phyloP scores from a whole-genome alignment of 2,329 filamentous ascomycete genomes.

The Sporothrix dimorphospora region DNA sequence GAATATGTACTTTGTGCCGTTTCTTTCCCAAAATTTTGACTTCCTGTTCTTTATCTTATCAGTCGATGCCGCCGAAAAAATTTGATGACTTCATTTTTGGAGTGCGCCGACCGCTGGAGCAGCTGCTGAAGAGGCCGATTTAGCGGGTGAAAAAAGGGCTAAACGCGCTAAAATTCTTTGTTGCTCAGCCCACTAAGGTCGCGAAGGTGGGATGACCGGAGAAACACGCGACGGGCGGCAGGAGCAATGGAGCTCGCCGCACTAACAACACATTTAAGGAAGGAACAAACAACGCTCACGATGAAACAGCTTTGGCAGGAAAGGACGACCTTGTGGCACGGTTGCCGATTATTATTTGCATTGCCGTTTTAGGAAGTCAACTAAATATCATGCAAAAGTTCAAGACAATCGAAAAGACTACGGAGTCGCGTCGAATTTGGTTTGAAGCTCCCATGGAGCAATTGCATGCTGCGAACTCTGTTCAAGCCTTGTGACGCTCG shows the following conservation, averaged over 20 bases:
- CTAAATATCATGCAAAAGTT: neutral
- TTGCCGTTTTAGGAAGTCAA: too few relatives aligned
- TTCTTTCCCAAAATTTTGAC: neutral
- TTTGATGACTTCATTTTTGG: conserved; percentile 19
- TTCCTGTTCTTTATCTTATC: conserved; percentile 14
- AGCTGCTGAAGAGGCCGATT: neutral
- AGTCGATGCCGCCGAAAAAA: neutral
- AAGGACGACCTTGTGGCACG: neutral
- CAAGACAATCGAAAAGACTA: neutral
- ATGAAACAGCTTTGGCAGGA: neutral
- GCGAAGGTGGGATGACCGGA: conserved; percentile 11
- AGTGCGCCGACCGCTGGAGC: neutral
- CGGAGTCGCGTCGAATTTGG: neutral
- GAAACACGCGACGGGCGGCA: conserved; percentile 10
- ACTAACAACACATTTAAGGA: neutral
- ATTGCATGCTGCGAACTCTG: neutral
- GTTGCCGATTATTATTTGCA: neutral
- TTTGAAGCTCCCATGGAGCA: neutral
- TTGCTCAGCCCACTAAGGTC: neutral
- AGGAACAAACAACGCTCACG: neutral
- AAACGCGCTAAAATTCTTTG: neutral
- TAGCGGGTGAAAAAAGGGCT: neutral
- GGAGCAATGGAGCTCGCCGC: conserved; percentile 1
- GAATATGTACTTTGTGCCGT: neutral
- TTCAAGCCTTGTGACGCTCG: neutral